Evolutionary conservation across 2,329 filamentous ascomycete species (phyloP).

Genomic region (Nemania diffusa): DNA sequence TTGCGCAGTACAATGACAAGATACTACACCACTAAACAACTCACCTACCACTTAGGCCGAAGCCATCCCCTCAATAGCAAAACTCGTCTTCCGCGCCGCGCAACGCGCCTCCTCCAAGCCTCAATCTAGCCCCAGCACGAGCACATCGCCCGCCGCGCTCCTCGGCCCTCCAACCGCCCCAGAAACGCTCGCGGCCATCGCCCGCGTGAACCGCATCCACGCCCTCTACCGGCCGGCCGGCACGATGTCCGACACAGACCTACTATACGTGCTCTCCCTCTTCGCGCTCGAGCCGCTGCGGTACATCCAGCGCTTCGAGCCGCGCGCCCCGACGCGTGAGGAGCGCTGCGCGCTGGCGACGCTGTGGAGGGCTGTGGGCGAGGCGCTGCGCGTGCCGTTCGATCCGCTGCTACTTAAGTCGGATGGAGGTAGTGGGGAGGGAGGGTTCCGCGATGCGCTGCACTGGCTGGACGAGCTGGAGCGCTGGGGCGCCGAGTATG

Average conservation of each 20-base stretch:
- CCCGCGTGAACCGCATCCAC: constrained; percentile 32
- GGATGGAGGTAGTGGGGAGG: too few relatives aligned
- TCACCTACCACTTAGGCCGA: constrained; percentile 17
- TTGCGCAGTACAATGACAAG: neutral
- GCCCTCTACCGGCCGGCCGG: constrained; percentile 29
- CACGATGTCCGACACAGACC: constrained; percentile 32
- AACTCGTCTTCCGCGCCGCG: constrained; percentile 17
- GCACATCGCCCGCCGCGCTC: constrained; percentile 14
- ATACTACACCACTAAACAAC: neutral
- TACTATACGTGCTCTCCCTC: constrained; percentile 30
- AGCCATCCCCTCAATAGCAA: constrained; percentile 31
- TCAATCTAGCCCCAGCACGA: neutral
- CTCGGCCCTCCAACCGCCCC: constrained; percentile 16
- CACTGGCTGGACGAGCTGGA: constrained; percentile 34
- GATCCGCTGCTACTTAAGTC: constrained; percentile 16
- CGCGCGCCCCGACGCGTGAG: neutral
- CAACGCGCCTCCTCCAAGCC: constrained; percentile 9
- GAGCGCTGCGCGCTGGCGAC: constrained; percentile 32
- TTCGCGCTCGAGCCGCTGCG: constrained; percentile 20
- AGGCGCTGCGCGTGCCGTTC: constrained; percentile 22
- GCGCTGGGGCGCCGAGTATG: constrained; percentile 28
- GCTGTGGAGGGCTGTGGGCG: constrained; percentile 29
- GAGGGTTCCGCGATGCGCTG: constrained; percentile 22
- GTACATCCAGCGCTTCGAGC: constrained; percentile 30
- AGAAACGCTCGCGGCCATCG: constrained; percentile 13